These are phyloP conservation scores for Halenospora varia DNA, from an alignment of 495 filamentous ascomycete genomes.

Conservation along the genomic window DNA sequence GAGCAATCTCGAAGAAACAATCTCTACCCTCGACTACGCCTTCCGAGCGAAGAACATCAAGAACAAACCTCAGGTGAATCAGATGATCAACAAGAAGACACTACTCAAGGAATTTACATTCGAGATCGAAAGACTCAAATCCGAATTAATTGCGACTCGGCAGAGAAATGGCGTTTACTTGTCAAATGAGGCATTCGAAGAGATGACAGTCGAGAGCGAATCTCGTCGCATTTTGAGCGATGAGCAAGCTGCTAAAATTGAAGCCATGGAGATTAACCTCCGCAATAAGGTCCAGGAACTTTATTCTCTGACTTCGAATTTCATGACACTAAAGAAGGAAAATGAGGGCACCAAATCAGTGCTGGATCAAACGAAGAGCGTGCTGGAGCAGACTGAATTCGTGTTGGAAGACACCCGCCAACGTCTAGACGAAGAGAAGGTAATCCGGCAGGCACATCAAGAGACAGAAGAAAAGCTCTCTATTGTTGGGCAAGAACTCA, in stretches of 20 bases:
- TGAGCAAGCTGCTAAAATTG: constrained; percentile 88
- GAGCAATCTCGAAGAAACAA: constrained; percentile 94
- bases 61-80: constrained; percentile 95
- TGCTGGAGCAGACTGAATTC: constrained; percentile 82
- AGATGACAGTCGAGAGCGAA: constrained; percentile 85
- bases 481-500: constrained; percentile 64
- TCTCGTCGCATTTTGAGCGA: constrained; percentile 88
- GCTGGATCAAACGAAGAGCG: constrained; percentile 72
- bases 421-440: constrained; percentile 73
- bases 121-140: constrained; percentile 94
- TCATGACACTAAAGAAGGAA: constrained; percentile 81
- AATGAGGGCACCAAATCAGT: constrained; percentile 67
- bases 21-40: constrained; percentile 95
- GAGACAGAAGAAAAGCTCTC: constrained; percentile 74
- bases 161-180: constrained; percentile 95
- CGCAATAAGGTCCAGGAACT: constrained; percentile 90
- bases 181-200: constrained; percentile 76
- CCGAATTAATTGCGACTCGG: constrained; percentile 86
- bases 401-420: constrained; percentile 71
- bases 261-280: constrained; percentile 83
- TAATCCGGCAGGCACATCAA: constrained; percentile 78
- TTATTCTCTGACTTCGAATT: constrained; percentile 75
- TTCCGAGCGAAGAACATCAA: constrained; percentile 97
- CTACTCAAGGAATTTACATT: constrained; percentile 81
- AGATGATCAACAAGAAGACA: constrained; percentile 85